Percentiles rank a stretch among this genome's conserved stretches.
Conservation (phyloP, 2,329 filamentous ascomycete genomes). For the Arthroderma sp. region DNA sequence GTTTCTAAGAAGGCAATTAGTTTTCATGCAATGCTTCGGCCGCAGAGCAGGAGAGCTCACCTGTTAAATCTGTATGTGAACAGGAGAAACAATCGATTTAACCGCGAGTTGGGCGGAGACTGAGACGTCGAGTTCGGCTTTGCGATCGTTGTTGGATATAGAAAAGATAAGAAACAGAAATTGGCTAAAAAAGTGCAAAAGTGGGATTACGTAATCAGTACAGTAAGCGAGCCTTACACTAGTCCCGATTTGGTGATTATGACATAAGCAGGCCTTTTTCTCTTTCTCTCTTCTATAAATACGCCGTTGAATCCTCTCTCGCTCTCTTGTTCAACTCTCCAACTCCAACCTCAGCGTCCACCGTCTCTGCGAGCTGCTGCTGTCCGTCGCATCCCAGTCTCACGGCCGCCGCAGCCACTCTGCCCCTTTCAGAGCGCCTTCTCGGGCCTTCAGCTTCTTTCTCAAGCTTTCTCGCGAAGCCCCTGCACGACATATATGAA, state of each 20-base stretch:
- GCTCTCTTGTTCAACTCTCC: background rate
- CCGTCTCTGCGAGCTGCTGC: background rate
- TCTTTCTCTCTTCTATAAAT: background rate
- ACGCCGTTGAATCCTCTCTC: background rate
- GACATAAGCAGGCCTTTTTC: background rate
- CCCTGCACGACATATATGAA: background rate
- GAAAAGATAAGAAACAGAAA: conserved; percentile 1
- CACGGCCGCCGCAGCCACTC: background rate
- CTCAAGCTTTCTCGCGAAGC: background rate
- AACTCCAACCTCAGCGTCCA: background rate
- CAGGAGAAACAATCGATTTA: conserved; percentile 91
- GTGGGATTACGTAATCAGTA: background rate
- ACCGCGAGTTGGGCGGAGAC: conserved; percentile 97
- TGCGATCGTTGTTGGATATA: conserved; percentile 6
- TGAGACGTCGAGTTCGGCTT: conserved; percentile 81
- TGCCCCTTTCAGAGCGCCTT: background rate
- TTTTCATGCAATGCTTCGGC: background rate
- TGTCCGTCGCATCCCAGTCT: background rate
- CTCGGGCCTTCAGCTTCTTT: background rate
- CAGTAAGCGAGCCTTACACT: background rate
- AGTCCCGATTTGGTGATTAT: background rate
- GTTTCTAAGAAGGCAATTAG: background rate
- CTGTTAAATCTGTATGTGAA: conserved; percentile 26
- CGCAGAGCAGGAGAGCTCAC: background rate
- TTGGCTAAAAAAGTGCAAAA: background rate